A percentile compares a stretch with the other conserved stretches of the same genome.
Conservation (phyloP, 1,284 basidiomycete species). For the Anthracocystis setariae region DNA sequence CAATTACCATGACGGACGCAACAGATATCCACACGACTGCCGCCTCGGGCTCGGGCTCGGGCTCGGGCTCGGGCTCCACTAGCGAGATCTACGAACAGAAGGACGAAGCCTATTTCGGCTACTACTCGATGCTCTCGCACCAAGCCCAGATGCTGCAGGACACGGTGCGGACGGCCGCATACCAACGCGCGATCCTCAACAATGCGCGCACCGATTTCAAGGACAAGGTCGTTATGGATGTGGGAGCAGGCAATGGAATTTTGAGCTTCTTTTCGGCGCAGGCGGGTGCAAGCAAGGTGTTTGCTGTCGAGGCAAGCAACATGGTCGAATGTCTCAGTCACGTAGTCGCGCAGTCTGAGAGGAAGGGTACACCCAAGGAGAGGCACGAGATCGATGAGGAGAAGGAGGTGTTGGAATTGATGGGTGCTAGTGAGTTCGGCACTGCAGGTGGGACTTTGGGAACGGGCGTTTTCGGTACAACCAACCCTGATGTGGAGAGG, state of each 20-base stretch:
- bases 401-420: conserved; percentile 39
- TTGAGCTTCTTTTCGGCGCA: conserved; percentile 71
- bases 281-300: conserved; percentile 70
- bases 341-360: conserved; percentile 59
- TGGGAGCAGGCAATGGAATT: conserved; percentile 72
- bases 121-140: conserved; percentile 63
- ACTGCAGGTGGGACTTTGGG: conserved; percentile 2
- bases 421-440: conserved; percentile 24
- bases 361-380: conserved; percentile 2
- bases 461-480: conserved; percentile 8
- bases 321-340: conserved; percentile 70
- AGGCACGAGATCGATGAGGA: conserved; percentile 46
- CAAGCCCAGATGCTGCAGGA: conserved; percentile 67
- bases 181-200: conserved; percentile 60
- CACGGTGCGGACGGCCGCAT: conserved; percentile 59
- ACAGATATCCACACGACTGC: no score
- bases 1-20: not conserved
- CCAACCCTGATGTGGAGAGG: conserved; percentile 23
- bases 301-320: conserved; percentile 70
- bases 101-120: conserved; percentile 64
- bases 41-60: conserved; percentile 5
- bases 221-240: conserved; percentile 66
- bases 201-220: conserved; percentile 46
- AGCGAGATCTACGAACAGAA: conserved; percentile 55
- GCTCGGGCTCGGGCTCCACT: conserved; percentile 5